A percentile compares a stretch with the other conserved stretches of the same genome.
Conservation (phyloP, 768 basidiomycete genomes). For the Plicaturopsis crispa region DNA sequence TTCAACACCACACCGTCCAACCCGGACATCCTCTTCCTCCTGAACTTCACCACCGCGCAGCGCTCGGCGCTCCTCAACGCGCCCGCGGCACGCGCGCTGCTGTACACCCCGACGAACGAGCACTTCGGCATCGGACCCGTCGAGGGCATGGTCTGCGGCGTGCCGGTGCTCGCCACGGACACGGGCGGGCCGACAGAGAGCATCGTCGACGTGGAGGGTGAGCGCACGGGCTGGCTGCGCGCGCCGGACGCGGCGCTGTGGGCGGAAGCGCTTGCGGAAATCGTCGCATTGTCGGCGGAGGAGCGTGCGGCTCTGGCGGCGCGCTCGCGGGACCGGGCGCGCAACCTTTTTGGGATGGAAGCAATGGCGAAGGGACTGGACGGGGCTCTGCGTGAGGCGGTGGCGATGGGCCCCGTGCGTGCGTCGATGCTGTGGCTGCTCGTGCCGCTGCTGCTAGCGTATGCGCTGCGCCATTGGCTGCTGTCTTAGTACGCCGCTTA, state of each 20-base stretch:
- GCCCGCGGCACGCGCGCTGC: conserved; percentile 58
- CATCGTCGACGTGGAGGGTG: conserved; percentile 34
- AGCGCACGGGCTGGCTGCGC: conserved; percentile 75
- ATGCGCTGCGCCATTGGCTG: no score
- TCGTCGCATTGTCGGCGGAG: conserved; percentile 35
- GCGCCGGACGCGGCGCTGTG: conserved; percentile 56
- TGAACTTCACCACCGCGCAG: conserved; percentile 84
- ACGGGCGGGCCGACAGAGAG: conserved; percentile 91
- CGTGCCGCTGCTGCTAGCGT: background rate
- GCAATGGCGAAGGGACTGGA: conserved; percentile 64
- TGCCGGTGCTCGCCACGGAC: conserved; percentile 84
- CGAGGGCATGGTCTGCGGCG: conserved; percentile 87
- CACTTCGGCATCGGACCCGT: conserved; percentile 97
- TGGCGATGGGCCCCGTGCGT: conserved; percentile 40
- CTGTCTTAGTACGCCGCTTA: no score
- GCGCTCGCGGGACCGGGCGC: conserved; percentile 56
- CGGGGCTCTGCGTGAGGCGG: conserved; percentile 43
- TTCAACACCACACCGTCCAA: conserved; percentile 27
- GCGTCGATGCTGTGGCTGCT: background rate
- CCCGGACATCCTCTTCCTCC: conserved; percentile 77
- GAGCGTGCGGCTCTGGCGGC: conserved; percentile 42
- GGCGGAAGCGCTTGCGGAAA: conserved; percentile 59
- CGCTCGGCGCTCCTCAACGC: conserved; percentile 73
- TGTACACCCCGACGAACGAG: conserved; percentile 94
- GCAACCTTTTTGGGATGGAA: conserved; percentile 65